Conservation (phyloP, 768 basidiomycete species). For the Naematelia aurantialba region DNA sequence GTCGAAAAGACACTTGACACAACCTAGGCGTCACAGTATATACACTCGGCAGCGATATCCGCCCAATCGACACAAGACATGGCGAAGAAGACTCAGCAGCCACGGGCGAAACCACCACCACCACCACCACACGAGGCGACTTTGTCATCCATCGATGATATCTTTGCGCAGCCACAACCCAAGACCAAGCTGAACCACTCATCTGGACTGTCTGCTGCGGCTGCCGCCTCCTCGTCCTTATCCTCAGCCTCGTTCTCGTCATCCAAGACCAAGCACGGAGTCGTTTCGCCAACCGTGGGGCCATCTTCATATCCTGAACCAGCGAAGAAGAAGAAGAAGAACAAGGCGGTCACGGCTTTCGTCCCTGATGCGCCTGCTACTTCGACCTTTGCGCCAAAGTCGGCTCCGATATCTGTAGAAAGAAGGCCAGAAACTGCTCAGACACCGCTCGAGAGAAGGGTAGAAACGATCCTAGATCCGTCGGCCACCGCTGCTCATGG, state of each 20-base stretch:
- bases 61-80: not conserved
- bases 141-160: constrained; percentile 27
- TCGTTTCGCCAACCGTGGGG: not conserved
- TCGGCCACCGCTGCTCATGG: constrained; percentile 6
- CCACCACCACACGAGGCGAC: too few relatives aligned
- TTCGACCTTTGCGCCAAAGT: too few relatives aligned
- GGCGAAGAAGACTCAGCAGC: constrained; percentile 2
- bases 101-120: not conserved
- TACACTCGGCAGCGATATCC: too few relatives aligned
- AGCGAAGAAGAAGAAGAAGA: constrained; percentile 38
- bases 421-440: not conserved
- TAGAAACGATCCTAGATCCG: constrained; percentile 22
- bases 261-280: not conserved
- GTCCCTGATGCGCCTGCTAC: constrained; percentile 2
- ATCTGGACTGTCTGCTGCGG: constrained; percentile 2
- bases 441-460: constrained; percentile 1
- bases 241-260: constrained; percentile 7
- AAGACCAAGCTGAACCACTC: too few relatives aligned
- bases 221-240: not conserved
- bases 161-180: constrained; percentile 15
- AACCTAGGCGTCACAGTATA: too few relatives aligned
- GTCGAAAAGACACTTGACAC: too few relatives aligned
- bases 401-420: too few relatives aligned
- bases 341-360: constrained; percentile 15
- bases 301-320: not conserved